phyloP scores from a whole-genome alignment of 2,329 filamentous ascomycete species.

The Hypoxylon sp. region DNA sequence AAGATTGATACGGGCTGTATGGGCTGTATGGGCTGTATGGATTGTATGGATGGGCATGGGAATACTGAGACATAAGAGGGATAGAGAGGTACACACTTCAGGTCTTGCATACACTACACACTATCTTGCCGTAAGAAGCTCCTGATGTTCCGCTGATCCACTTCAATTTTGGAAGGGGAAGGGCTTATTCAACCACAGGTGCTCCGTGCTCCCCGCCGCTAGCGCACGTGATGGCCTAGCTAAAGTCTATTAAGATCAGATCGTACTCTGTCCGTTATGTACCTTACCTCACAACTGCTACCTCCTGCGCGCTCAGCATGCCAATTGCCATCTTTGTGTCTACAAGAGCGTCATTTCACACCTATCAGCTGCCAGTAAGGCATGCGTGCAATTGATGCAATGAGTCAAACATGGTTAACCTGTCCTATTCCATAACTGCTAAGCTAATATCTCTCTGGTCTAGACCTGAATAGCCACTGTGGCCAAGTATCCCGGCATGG shows the following conservation, averaged over 20 bases:
- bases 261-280: conserved; percentile 2
- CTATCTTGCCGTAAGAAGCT: conserved; percentile 21
- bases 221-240: conserved; percentile 37
- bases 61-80: conserved; percentile 41
- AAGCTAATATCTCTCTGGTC: conserved; percentile 28
- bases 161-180: conserved; percentile 35
- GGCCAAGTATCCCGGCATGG: conserved; percentile 12
- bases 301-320: background rate
- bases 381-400: conserved; percentile 2
- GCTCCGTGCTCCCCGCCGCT: conserved; percentile 34
- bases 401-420: conserved; percentile 9
- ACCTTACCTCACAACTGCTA: background rate
- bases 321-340: background rate
- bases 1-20: conserved; percentile 36
- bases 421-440: conserved; percentile 25
- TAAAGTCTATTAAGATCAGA: conserved; percentile 25
- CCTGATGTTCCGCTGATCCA: conserved; percentile 33
- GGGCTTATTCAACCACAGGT: conserved; percentile 10
- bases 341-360: background rate
- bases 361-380: background rate
- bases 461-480: conserved; percentile 21
- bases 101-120: conserved; percentile 25
- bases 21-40: background rate
- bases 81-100: conserved; percentile 25
- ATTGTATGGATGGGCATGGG: background rate